phyloP scores from a whole-genome alignment of 768 basidiomycete species.

The Leccinum boreale region DNA sequence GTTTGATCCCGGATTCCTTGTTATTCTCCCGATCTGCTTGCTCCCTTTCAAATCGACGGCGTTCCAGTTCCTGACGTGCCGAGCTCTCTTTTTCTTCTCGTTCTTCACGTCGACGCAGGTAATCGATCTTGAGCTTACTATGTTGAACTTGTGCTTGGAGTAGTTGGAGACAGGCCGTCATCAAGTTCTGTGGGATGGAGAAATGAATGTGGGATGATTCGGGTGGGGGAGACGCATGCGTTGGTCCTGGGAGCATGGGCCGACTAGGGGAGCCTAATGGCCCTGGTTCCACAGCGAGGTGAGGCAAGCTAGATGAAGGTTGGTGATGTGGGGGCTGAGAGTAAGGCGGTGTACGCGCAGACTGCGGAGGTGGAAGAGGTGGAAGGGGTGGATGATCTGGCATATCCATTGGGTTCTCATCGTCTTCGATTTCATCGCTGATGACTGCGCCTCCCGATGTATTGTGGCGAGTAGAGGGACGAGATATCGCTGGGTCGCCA shows the following conservation, averaged over 20 bases:
- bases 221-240: conserved; percentile 15
- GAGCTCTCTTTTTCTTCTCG: conserved; percentile 60
- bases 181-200: conserved; percentile 53
- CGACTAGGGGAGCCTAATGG: conserved; percentile 18
- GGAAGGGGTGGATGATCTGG: conserved; percentile 23
- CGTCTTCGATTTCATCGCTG: conserved; percentile 51
- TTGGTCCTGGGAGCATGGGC: conserved; percentile 7
- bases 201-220: conserved; percentile 48
- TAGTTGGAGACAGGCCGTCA: conserved; percentile 55
- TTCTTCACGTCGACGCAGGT: conserved; percentile 62
- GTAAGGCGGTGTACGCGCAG: conserved; percentile 22
- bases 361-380: conserved; percentile 26
- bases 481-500: conserved; percentile 59
- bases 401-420: conserved; percentile 46
- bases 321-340: conserved; percentile 16
- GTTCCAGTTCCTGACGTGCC: conserved; percentile 50
- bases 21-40: conserved; percentile 51
- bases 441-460: conserved; percentile 28
- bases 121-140: conserved; percentile 67
- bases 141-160: conserved; percentile 68
- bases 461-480: conserved; percentile 41
- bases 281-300: conserved; percentile 16
- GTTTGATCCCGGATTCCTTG: conserved; percentile 52
- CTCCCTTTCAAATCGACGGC: conserved; percentile 53
- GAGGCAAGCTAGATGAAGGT: conserved; percentile 14